Base-by-base conservation (phyloP, 2,329 filamentous ascomycete genomes). In the Trichophyton mentagrophytes region DNA sequence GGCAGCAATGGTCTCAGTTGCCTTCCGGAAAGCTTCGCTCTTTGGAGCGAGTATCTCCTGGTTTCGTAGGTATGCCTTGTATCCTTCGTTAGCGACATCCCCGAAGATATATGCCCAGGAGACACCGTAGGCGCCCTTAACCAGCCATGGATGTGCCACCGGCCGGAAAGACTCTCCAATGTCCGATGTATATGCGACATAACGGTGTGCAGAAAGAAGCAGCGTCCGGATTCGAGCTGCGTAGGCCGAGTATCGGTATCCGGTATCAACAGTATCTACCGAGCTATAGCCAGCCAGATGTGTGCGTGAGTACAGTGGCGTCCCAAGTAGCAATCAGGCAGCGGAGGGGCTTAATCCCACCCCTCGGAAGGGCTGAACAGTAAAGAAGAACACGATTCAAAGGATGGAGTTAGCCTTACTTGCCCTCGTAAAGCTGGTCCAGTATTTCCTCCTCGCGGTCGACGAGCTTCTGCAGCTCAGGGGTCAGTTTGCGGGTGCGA, bases 121-220 rank as follows among this genome's bases (percentile, higher is more conserved):
- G 47, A 99, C 79, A 57, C 84, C 92, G 70, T 99, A 99, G 4
- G 93, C 93, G 56, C 83, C 79, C 62, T 86, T 83, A 9, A 99
- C 87, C 2, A 95, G 76, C 68, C 81, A 85, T 0, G 90, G 92
- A 71, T 96, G 91, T 3, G 92, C 91, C 44, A 99, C 82, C 0
- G 93, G 93, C 1, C 93, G 85, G 76, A 99, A 99, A 0, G 89
- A 95, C 74, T 99, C 93, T 71, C 93, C 93, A 65, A 99, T 92
- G 69, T 97, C 92, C 20, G 87, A 91, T 0, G 93, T 97, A 73
- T 99, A 99, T 61, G 93, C 93, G 57, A 99, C 90, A 70, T 99
- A 99, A 69, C 93, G 86, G 70, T 97, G 93, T 3, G 91, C 91
- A 15, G 88, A 90, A 67, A 91, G 79, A 69, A 99, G 84, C 66